Conservation (phyloP, 768 basidiomycete genomes). For the Lentinula boryana region DNA sequence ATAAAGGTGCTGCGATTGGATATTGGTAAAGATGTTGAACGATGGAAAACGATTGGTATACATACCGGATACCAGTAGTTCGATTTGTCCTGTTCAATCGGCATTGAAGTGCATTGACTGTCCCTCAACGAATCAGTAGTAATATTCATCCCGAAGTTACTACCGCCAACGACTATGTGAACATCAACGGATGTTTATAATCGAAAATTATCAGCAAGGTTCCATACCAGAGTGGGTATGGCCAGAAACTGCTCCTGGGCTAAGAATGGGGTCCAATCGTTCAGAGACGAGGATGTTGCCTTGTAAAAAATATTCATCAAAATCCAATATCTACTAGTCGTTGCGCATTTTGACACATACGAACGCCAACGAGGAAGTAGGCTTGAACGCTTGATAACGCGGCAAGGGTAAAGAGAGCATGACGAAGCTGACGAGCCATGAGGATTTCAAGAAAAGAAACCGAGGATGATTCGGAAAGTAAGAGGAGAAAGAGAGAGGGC, state of each 20-base stretch:
- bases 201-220: background rate
- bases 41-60: slow-evolving; percentile 3
- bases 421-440: slow-evolving; percentile 6
- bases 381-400: slow-evolving; percentile 5
- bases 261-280: slow-evolving; percentile 46
- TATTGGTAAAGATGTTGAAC: slow-evolving; percentile 2
- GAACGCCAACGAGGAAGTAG: slow-evolving; percentile 7
- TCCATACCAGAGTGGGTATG: slow-evolving; percentile 42
- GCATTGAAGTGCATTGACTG: slow-evolving; percentile 48
- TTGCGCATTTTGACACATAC: background rate
- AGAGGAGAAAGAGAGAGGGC: background rate
- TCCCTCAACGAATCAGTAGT: slow-evolving; percentile 34
- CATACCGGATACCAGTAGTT: slow-evolving; percentile 48
- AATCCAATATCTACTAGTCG: background rate
- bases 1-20: slow-evolving; percentile 35
- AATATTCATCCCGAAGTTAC: slow-evolving; percentile 39
- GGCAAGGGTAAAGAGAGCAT: slow-evolving; percentile 3
- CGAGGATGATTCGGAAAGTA: background rate
- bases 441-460: background rate
- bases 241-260: slow-evolving; percentile 36
- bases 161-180: slow-evolving; percentile 42
- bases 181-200: background rate
- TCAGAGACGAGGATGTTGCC: slow-evolving; percentile 40
- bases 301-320: slow-evolving; percentile 20
- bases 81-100: slow-evolving; percentile 31